Base-by-base conservation (phyloP, 176 grass and related monocot species). In the Aechmea fasciata region DNA sequence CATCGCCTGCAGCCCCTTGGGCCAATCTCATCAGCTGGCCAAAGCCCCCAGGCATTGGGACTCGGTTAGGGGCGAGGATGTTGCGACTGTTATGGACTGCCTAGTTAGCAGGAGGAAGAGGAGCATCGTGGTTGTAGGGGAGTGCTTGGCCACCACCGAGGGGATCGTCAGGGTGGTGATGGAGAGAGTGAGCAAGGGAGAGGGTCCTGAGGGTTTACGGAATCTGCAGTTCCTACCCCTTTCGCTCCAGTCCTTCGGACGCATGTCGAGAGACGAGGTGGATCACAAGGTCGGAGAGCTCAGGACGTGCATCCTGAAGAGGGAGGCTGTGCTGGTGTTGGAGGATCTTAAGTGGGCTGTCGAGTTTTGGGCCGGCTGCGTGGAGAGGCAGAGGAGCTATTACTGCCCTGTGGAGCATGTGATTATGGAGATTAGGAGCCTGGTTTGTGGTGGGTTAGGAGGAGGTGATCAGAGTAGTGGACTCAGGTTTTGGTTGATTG, bases 371-470 rank as follows among this genome's bases (percentile, higher is more conserved):
- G 66, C 79, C 51, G 51, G 14, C 66, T 55, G 64, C 49, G 64
- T 74, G 4, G 75, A 90, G 50, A 77, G 66, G 51, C 80, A 73
- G 26, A 48, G 28, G 47, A 77, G 52, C 11, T 52, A 69, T 67
- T 92, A 93, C 81, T 99, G 84, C 65, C 74, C 89, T 50, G 49
- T 93, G 5, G 94, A 88, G 77, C 94, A 99, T 70, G 80, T 77
- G 15, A 66, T 93, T 62, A 90, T 93, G 89, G 94, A 90, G 53
- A 63, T 99, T 23, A 83, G 79, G 66, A 67, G 74, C 63, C 54
- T 99, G 77, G 57, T 87, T 70, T 73, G 66, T 9, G 70, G 65
- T 17, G 69, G 48, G 12, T 75, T 55, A 13, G 61, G 51, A 48
- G 52, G 73, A 1, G 41, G 63, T 2, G 88, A 80, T 22, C n/a